Evolutionary conservation across 768 basidiomycete genomes (phyloP).

Genomic region (Hericium erinaceus): DNA sequence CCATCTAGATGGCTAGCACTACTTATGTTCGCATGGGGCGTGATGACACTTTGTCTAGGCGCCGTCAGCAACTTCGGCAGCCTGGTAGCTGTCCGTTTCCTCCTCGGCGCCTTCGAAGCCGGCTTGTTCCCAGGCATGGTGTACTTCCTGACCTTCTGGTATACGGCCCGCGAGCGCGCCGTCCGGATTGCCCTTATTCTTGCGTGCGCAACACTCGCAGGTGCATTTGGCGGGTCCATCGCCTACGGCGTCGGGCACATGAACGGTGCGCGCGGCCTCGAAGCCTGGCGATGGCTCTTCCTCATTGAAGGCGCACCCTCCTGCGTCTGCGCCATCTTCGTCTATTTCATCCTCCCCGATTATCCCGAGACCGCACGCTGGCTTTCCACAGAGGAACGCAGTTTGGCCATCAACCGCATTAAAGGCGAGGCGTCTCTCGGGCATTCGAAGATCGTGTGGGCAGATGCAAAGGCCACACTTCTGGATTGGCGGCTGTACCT

Average conservation of each 20-base stretch:
- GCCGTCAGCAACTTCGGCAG: conserved; percentile 22
- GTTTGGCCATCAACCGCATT: conserved; percentile 20
- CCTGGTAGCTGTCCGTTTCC: conserved; percentile 28
- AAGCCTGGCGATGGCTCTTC: conserved; percentile 22
- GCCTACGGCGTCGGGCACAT: conserved; percentile 25
- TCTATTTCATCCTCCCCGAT: conserved; percentile 29
- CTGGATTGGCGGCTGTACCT: conserved; percentile 24
- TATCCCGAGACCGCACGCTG: conserved; percentile 35
- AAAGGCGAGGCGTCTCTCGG: neutral
- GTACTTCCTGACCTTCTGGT: conserved; percentile 28
- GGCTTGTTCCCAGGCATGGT: conserved; percentile 25
- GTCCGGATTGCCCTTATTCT: conserved; percentile 21
- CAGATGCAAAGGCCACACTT: conserved; percentile 22
- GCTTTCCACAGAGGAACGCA: conserved; percentile 30
- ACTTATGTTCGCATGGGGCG: conserved; percentile 23
- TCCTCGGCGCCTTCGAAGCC: conserved; percentile 28
- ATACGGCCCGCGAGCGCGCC: conserved; percentile 3
- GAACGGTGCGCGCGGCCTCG: conserved; percentile 15
- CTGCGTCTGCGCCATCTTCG: conserved; percentile 21
- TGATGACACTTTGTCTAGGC: conserved; percentile 20
- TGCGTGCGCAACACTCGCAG: conserved; percentile 28
- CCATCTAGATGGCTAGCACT: conserved; percentile 21
- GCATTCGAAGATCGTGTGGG: conserved; percentile 19
- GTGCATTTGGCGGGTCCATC: conserved; percentile 26
- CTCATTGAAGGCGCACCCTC: conserved; percentile 25